Evolutionary conservation across 495 filamentous ascomycete species (phyloP), one percentile per base, ranked within the genome.

Genomic region (Trichocladium antarcticum): DNA sequence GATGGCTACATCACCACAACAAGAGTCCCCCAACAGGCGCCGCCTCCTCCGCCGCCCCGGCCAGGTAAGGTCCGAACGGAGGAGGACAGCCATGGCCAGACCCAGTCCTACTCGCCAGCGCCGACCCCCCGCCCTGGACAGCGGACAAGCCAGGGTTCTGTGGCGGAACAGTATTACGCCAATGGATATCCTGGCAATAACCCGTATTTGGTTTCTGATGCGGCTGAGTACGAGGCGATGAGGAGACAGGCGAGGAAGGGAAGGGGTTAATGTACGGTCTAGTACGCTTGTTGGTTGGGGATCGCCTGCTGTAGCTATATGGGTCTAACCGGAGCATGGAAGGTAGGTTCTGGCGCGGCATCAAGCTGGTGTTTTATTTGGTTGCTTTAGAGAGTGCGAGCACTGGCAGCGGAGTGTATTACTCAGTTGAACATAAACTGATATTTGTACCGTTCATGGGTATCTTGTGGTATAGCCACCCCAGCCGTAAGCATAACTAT

Each of bases 31-130:
- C 49, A 46, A 34, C 50, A 54, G 29, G 47, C 50, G 5, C 54
- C 49, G 6, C 57, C 53, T 7, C 55, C 59, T 6, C 62, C 62
- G 5, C 62, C 62, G 0, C 61, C 57, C 2, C 57, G 62, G 4
- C 62, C 62, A 0, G 59, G 57, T 14, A 65, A 65, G 57, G 55
- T 63, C 11, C 49, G 57, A 14, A 15, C 53, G 11, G 57, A 57
- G 8, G 49, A 53, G 8, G n/a, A 41, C 5, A 16, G 9, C 15
- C 21, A 38, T 21, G 43, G 31, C 6, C 35, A 43, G 11, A 28
- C 29, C 27, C 42, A 37, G 36, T 34, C 45, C n/a, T 50, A 57
- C 31, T 17, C 50, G 5, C 32, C 49, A 1, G 43, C 46, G 27
- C 47, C 47, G 22, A 8, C 24, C 4, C 45, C 45, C 6, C 47